These are phyloP conservation scores for Podaxis sp. DNA, from an alignment of 768 basidiomycete genomes.

Conservation along the genomic window DNA sequence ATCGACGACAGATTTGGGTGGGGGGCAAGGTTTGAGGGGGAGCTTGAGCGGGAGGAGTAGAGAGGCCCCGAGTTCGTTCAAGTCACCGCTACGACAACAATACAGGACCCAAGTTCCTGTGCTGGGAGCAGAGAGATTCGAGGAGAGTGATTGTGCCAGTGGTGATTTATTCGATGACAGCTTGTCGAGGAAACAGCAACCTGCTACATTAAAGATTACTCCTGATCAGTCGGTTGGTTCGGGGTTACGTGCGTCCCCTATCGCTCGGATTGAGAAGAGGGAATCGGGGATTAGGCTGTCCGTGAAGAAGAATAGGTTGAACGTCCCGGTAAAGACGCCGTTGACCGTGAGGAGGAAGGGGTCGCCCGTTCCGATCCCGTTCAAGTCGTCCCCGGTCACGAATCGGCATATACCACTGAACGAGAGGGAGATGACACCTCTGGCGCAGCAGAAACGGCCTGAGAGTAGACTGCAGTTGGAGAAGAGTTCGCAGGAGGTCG, in stretches of 20 bases:
- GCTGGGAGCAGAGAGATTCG: too few relatives aligned
- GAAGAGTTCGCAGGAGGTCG: constrained; percentile 22
- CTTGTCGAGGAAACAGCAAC: too few relatives aligned
- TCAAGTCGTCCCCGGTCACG: background rate
- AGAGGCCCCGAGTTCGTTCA: background rate
- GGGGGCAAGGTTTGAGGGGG: background rate
- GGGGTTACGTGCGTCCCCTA: background rate
- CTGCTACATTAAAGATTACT: too few relatives aligned
- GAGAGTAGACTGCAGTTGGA: background rate
- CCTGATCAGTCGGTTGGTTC: too few relatives aligned
- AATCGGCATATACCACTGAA: background rate
- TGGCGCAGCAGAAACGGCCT: too few relatives aligned
- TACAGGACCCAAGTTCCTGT: background rate
- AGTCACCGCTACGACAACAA: background rate
- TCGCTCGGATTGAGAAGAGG: background rate
- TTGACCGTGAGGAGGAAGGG: constrained; percentile 3
- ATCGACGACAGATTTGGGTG: background rate
- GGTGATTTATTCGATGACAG: too few relatives aligned
- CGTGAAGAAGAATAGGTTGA: background rate
- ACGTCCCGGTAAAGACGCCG: background rate
- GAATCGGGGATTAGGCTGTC: background rate
- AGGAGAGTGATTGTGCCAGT: too few relatives aligned
- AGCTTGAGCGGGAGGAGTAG: too few relatives aligned
- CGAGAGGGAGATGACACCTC: background rate
- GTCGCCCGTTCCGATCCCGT: constrained; percentile 10